Evolutionary conservation across 2,329 filamentous ascomycete species (phyloP), one percentile per base, ranked within the genome.

Genomic region (Epichloe amarillans): DNA sequence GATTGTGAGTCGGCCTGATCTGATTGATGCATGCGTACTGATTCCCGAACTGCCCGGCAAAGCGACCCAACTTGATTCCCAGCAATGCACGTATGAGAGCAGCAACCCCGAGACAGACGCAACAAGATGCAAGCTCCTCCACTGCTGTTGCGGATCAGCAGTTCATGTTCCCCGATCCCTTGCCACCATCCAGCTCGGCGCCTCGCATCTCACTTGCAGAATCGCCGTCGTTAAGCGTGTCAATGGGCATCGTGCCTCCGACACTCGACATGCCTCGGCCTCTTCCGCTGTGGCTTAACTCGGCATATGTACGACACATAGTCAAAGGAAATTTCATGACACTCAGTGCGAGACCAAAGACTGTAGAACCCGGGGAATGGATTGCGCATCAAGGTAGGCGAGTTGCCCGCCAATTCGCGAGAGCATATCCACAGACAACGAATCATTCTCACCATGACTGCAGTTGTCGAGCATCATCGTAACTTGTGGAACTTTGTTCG

Each of bases 291-390:
- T 89, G 86, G 81, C 80, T 89, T 61, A 84, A 86, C 61, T 76
- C 84, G 50, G 71, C 80, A 54, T 84, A 87, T 64, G 83, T 85
- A 50, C 86, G 84, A 64, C 82, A 95, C 62, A 95, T 95, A 56
- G 90, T 96, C 63, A 94, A 91, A 72, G 91, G 91, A 52, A 97
- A 96, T 71, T 96, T 96, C 65, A 88, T 95, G 83, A 96, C 91
- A 12, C 71, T 97, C 54, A 94, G 90, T 61, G 88, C 89, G 46
- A 85, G 90, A 64, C 91, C 91, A n/a, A 90, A 91, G 72, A 90
- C 93, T 52, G 87, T 96, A 45, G 91, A 96, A 62, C 82, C 88
- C 64, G 91, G 88, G 57, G 91, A 97, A 69, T 97, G 91, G 91
- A 78, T 96, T 58, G 90, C 91, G 55, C 88, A 96, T 68, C 91